Evolutionary conservation across 2,329 filamentous ascomycete genomes (phyloP).

Genomic region (Diaporthe citrichinensis): DNA sequence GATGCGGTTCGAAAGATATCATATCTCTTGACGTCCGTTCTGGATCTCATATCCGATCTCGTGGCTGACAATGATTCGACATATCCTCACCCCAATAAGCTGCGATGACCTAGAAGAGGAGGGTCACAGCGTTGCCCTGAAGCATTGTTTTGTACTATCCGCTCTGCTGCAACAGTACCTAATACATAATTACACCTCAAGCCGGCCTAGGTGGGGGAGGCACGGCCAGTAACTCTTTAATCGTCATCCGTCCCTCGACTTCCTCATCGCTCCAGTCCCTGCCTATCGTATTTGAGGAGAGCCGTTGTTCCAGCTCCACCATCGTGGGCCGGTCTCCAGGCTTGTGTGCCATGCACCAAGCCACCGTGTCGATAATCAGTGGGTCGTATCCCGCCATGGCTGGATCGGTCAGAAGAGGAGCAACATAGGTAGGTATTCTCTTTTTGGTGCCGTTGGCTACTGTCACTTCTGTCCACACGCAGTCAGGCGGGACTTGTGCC

Average conservation of each 20-base stretch:
- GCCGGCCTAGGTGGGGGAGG: neutral
- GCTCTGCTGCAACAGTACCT: neutral
- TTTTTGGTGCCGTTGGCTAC: neutral
- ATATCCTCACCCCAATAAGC: too few species aligned
- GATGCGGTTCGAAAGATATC: too few species aligned
- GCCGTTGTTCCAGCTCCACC: neutral
- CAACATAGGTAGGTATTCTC: neutral
- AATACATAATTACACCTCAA: neutral
- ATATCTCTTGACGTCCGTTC: too few species aligned
- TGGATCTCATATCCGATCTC: too few species aligned
- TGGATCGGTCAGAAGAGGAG: neutral
- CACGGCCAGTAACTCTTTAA: neutral
- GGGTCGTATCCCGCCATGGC: neutral
- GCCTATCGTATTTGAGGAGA: too few species aligned
- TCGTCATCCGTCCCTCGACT: neutral
- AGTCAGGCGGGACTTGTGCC: slow-evolving; percentile 12
- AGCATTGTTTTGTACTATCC: neutral
- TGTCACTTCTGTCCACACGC: neutral
- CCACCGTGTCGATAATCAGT: neutral
- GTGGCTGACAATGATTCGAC: too few species aligned
- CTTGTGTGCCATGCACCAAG: slow-evolving; percentile 21
- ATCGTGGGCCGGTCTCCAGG: slow-evolving; percentile 19
- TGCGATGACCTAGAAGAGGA: too few species aligned
- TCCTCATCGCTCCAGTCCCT: neutral
- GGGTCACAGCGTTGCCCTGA: neutral